These are phyloP conservation scores for Beauveria bassiana DNA, from an alignment of 2,329 filamentous ascomycete species.

Conservation along the genomic window DNA sequence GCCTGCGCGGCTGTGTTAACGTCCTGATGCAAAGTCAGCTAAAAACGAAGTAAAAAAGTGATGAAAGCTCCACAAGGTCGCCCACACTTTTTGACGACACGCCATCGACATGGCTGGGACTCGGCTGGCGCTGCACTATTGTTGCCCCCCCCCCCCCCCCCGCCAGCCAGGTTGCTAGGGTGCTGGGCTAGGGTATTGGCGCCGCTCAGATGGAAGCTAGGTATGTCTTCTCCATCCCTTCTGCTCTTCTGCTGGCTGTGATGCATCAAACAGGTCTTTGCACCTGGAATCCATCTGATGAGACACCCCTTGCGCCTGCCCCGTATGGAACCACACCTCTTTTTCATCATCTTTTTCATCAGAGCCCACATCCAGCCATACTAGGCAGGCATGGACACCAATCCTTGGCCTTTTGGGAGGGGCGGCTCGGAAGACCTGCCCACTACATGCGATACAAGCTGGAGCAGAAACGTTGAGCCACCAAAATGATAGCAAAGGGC, in stretches of 20 bases:
- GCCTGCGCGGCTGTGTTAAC: conserved; percentile 1
- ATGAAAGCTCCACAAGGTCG: conserved; percentile 5
- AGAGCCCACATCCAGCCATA: conserved; percentile 19
- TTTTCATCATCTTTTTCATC: conserved; percentile 7
- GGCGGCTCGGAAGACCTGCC: conserved; percentile 1
- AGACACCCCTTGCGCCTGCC: conserved; percentile 25
- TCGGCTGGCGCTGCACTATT: conserved; percentile 11
- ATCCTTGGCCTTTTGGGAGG: conserved; percentile 2
- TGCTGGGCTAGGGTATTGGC: not conserved
- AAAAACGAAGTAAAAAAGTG: not conserved
- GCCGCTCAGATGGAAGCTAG: conserved; percentile 9
- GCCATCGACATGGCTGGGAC: conserved; percentile 3
- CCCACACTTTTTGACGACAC: conserved; percentile 7
- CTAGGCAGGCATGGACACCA: conserved; percentile 15
- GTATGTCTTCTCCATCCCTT: conserved; percentile 12
- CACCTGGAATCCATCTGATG: conserved; percentile 25
- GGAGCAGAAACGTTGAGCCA: not conserved
- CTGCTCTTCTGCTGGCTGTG: conserved; percentile 6
- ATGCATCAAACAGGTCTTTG: conserved; percentile 8
- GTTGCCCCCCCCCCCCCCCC: not conserved
- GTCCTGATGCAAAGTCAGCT: conserved; percentile 2
- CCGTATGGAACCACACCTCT: conserved; percentile 20
- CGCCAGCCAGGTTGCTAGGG: not conserved
- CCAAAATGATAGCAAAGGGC: not conserved
- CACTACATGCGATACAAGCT: conserved; percentile 13